A percentile compares a stretch with the other conserved stretches of the same genome.
phyloP scores from a whole-genome alignment of 768 basidiomycete species.

The Pisolithus tinctorius region DNA sequence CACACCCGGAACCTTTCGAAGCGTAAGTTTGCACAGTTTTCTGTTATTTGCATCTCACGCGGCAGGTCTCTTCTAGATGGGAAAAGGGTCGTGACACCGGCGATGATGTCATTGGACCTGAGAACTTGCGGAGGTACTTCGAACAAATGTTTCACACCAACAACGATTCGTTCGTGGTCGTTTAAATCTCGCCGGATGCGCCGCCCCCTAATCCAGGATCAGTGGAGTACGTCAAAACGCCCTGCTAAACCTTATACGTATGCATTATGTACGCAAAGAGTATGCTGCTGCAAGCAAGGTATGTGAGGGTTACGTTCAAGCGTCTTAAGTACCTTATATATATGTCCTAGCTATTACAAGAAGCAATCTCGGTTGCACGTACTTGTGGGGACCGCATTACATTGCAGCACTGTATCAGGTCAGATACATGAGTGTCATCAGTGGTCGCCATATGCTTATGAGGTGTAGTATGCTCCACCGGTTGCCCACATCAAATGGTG shows the following conservation, averaged over 20 bases:
- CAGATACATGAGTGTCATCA: not conserved
- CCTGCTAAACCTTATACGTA: conserved; percentile 65
- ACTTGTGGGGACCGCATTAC: conserved; percentile 64
- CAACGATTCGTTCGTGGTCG: conserved; percentile 64
- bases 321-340: conserved; percentile 1
- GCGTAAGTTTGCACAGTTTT: conserved; percentile 35
- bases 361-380: conserved; percentile 75
- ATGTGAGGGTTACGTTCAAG: conserved; percentile 3
- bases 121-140: conserved; percentile 72
- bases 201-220: conserved; percentile 2
- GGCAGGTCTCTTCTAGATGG: conserved; percentile 40
- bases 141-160: conserved; percentile 80
- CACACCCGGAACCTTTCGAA: conserved; percentile 53
- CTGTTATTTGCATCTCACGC: not conserved
- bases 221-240: conserved; percentile 80
- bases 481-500: conserved; percentile 42
- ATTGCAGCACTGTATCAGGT: conserved; percentile 76
- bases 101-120: conserved; percentile 62
- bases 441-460: conserved; percentile 9
- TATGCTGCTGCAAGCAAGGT: conserved; percentile 65
- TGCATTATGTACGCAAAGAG: conserved; percentile 71
- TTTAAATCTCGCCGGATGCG: not conserved
- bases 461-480: conserved; percentile 60
- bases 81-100: conserved; percentile 58
- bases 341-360: conserved; percentile 50